phyloP scores from a whole-genome alignment of 129 eudicot species.

The Artemisia annua region DNA sequence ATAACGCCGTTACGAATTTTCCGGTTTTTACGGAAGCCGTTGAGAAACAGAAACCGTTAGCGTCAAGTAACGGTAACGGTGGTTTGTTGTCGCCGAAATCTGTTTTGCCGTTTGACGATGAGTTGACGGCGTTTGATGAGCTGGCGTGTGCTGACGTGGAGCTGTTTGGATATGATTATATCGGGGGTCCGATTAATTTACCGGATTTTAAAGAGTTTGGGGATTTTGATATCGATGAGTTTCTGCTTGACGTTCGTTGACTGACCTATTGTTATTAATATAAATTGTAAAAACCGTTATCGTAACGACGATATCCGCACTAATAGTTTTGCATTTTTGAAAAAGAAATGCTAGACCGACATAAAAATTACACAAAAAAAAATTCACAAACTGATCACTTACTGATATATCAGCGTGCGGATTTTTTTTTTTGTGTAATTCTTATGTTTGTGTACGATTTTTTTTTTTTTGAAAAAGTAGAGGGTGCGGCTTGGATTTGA shows the following conservation, averaged over 20 bases:
- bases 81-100: conserved; percentile 59
- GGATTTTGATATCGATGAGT: conserved; percentile 57
- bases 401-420: no score
- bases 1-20: conserved; percentile 64
- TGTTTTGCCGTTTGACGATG: conserved; percentile 47
- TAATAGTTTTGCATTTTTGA: no score
- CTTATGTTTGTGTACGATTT: no score
- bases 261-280: not conserved
- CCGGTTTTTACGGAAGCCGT: conserved; percentile 33
- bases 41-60: not conserved
- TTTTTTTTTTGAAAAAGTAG: no score
- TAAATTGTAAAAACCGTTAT: no score
- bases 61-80: conserved; percentile 14
- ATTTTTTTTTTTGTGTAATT: no score
- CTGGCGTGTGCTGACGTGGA: conserved; percentile 41
- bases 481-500: no score
- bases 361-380: no score
- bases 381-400: no score
- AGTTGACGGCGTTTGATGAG: conserved; percentile 43
- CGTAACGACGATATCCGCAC: no score
- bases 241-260: conserved; percentile 43
- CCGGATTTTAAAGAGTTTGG: conserved; percentile 41
- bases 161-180: conserved; percentile 39
- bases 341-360: no score
- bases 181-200: conserved; percentile 21